Evolutionary conservation across 2,329 filamentous ascomycete species (phyloP), one percentile per base, ranked within the genome.

Genomic region (Verticillium dahliae): DNA sequence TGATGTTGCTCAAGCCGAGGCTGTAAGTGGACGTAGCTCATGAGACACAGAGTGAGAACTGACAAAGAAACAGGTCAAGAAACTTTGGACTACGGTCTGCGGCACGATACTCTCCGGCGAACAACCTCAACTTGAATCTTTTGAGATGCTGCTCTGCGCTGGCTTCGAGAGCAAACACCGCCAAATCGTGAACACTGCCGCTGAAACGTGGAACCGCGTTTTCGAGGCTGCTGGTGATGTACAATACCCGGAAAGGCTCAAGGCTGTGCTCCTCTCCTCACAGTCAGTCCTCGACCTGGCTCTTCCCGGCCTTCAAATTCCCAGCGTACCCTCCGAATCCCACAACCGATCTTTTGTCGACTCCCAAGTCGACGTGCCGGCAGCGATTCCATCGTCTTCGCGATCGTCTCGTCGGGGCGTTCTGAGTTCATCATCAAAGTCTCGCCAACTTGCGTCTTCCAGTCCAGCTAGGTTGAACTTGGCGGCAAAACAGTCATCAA

Each of bases 141-240:
- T 92, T 2, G 84, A 88, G 66, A 71, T 74, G 2, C 69, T 88
- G 4, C 70, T 88, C 15, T 81, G 78, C 52, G 80, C 82, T 11
- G 83, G 80, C 1, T 88, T 82, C 73, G 81, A 73, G 65, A 88
- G 77, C 76, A 88, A 77, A 72, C 89, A 81, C 69, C 75, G 69
- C 61, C 76, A 72, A 63, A 82, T 78, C 67, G 90, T 76, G 64
- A 86, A 74, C 72, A 79, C 70, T 69, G 75, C 80, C 18, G 74
- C 78, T 41, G 75, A 76, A 31, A 67, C 79, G 64, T 97, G 92
- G 92, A 93, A 92, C 66, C 71, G 74, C 0, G 82, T 87, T 0
- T 92, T 91, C 69, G 86, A 86, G 22, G 76, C 82, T 15, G 80
- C 84, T 45, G 78, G 84, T 3, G 75, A 76, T 5, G 69, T 92